Conservation (phyloP, 2,329 filamentous ascomycete species). For the Xylariaceae sp. region DNA sequence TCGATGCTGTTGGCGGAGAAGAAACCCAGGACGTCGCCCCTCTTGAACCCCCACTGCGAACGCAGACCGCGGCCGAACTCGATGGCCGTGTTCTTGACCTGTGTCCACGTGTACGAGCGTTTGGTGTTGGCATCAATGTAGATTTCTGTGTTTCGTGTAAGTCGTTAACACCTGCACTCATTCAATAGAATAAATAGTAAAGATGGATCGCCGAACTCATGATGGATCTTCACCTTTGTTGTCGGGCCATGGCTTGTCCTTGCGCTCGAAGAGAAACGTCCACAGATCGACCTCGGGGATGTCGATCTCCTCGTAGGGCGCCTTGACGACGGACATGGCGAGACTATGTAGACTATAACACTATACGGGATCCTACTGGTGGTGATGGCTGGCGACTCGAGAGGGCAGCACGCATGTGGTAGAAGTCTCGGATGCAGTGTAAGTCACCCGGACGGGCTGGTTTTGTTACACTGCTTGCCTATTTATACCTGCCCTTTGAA, state of each 20-base stretch:
- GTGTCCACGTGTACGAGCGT: slow-evolving; percentile 62
- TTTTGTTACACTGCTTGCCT: neutral
- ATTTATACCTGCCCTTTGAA: neutral
- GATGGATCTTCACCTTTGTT: slow-evolving; percentile 55
- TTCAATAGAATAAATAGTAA: neutral
- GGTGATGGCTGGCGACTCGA: no score
- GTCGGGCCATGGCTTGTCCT: slow-evolving; percentile 60
- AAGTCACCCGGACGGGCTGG: neutral
- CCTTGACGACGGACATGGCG: slow-evolving; percentile 50
- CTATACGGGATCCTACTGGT: no score
- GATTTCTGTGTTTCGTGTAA: slow-evolving; percentile 51
- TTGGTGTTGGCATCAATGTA: slow-evolving; percentile 70
- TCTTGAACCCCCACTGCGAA: slow-evolving; percentile 69
- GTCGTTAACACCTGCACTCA: neutral
- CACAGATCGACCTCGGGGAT: slow-evolving; percentile 75
- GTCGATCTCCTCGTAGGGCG: slow-evolving; percentile 57
- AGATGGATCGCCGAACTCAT: neutral
- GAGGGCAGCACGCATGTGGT: neutral
- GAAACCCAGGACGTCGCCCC: slow-evolving; percentile 75
- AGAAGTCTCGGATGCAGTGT: neutral
- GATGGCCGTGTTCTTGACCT: slow-evolving; percentile 59
- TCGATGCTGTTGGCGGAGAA: slow-evolving; percentile 87
- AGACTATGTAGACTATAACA: no score
- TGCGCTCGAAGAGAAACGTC: slow-evolving; percentile 69
- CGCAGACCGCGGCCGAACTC: slow-evolving; percentile 79